Percentiles rank a stretch among this genome's conserved stretches.
Evolutionary conservation across 1,284 basidiomycete species (phyloP).

Genomic region (Cutaneotrichosporon curvatum): DNA sequence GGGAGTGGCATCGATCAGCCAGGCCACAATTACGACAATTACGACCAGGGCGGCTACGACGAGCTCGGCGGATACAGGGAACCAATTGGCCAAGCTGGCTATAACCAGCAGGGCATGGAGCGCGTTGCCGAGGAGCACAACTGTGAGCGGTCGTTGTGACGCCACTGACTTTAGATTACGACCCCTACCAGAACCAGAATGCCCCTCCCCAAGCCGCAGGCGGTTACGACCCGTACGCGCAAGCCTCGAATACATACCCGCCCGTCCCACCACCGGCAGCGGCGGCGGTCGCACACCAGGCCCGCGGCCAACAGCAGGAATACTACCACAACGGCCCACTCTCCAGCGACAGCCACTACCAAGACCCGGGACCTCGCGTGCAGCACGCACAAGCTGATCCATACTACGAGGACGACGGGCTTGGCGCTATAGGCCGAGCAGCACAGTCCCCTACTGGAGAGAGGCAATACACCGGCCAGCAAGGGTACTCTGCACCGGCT

Average conservation of each 20-base stretch:
- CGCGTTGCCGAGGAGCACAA: slow-evolving; percentile 8
- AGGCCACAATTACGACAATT: slow-evolving; percentile 12
- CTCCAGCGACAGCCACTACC: not conserved
- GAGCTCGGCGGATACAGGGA: slow-evolving; percentile 12
- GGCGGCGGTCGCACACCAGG: not conserved
- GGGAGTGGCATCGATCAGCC: slow-evolving; percentile 29
- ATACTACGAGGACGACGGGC: slow-evolving; percentile 24
- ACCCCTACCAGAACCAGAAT: slow-evolving; percentile 5
- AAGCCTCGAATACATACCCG: slow-evolving; percentile 9
- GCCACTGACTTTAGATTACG: slow-evolving; percentile 8
- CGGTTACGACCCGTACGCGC: slow-evolving; percentile 15
- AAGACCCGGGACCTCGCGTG: slow-evolving; percentile 10
- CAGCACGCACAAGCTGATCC: slow-evolving; percentile 1
- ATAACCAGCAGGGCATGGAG: slow-evolving; percentile 3
- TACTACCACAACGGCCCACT: slow-evolving; percentile 1
- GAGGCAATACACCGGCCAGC: slow-evolving; percentile 2
- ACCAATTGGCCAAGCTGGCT: slow-evolving; percentile 4
- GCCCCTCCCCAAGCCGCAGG: slow-evolving; percentile 12
- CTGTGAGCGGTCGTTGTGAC: not conserved
- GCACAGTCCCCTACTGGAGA: slow-evolving; percentile 22
- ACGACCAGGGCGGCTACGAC: slow-evolving; percentile 5
- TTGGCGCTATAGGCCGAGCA: slow-evolving; percentile 33
- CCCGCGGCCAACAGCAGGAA: not conserved
- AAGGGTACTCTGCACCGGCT: slow-evolving; percentile 2
- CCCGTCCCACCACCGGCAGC: not conserved